A percentile compares a stretch with the other conserved stretches of the same genome.
phyloP scores from a whole-genome alignment of 2,329 filamentous ascomycete species.

The Verticillium nonalfalfae region DNA sequence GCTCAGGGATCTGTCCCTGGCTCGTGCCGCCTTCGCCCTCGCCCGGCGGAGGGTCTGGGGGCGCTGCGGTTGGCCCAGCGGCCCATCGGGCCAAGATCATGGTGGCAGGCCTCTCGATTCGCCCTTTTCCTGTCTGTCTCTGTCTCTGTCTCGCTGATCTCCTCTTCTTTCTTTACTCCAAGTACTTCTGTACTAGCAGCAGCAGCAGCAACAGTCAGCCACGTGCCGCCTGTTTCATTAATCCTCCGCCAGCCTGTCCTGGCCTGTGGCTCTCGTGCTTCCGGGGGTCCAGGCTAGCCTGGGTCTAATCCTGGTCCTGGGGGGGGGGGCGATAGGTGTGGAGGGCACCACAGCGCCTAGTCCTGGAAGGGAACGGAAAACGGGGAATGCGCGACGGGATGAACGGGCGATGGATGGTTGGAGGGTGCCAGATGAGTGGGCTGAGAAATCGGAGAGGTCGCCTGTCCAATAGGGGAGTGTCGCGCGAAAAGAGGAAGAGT shows the following conservation, averaged over 20 bases:
- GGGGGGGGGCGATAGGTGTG: background rate
- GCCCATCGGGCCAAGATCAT: slow-evolving; percentile 14
- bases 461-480: background rate
- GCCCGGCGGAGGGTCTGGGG: slow-evolving; percentile 6
- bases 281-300: background rate
- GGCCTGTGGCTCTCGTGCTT: background rate
- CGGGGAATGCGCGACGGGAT: background rate
- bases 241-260: background rate
- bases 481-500: background rate
- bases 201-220: background rate
- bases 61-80: slow-evolving; percentile 12
- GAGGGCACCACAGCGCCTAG: background rate
- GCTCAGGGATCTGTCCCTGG: background rate
- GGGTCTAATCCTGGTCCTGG: background rate
- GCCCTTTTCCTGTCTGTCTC: background rate
- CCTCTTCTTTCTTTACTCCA: background rate
- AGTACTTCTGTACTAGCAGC: no score
- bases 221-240: slow-evolving; percentile 3
- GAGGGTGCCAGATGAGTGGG: background rate
- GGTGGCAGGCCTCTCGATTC: background rate
- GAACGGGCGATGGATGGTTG: background rate
- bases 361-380: background rate
- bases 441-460: background rate
- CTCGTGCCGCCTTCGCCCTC: background rate
- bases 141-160: background rate